Conservation (phyloP, 1,139 yeast genomes). For the Kodamaea alishanica region DNA sequence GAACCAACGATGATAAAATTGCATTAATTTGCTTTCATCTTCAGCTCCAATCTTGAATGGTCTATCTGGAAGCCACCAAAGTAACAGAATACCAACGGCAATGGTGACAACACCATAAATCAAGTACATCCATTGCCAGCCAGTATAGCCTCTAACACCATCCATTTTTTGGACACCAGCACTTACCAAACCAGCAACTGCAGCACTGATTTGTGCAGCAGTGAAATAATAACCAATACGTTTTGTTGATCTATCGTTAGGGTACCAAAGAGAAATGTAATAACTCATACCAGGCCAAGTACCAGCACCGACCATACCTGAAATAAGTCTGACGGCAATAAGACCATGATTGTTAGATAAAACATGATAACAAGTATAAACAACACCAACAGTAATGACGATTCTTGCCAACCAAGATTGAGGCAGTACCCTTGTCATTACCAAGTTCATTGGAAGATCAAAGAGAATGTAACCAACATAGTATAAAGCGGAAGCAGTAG, state of each 20-base stretch:
- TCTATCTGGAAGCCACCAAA: conserved; percentile 88
- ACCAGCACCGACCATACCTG: conserved; percentile 85
- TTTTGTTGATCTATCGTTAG: conserved; percentile 69
- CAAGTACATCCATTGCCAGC: conserved; percentile 88
- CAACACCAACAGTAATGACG: conserved; percentile 71
- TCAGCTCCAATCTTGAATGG: conserved; percentile 27
- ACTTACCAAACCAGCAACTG: conserved; percentile 79
- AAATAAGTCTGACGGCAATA: conserved; percentile 67
- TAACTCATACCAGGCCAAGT: conserved; percentile 94
- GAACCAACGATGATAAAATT: conserved; percentile 22
- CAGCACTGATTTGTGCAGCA: conserved; percentile 85
- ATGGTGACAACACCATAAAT: conserved; percentile 75
- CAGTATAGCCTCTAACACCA: conserved; percentile 62
- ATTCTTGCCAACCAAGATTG: conserved; percentile 84
- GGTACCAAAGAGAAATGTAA: conserved; percentile 83
- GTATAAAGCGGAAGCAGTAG: conserved; percentile 78
- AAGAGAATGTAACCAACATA: conserved; percentile 80
- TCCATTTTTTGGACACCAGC: conserved; percentile 89
- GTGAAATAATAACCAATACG: conserved; percentile 88
- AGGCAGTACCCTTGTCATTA: conserved; percentile 81
- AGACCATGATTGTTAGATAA: conserved; percentile 54
- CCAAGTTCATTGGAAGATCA: conserved; percentile 83
- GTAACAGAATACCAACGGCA: conserved; percentile 56
- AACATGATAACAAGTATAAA: conserved; percentile 69
- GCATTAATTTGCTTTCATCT: conserved; percentile 1